A percentile compares a stretch with the other conserved stretches of the same genome.
phyloP scores from a whole-genome alignment of 2,329 filamentous ascomycete genomes.

The Neurospora crassa region DNA sequence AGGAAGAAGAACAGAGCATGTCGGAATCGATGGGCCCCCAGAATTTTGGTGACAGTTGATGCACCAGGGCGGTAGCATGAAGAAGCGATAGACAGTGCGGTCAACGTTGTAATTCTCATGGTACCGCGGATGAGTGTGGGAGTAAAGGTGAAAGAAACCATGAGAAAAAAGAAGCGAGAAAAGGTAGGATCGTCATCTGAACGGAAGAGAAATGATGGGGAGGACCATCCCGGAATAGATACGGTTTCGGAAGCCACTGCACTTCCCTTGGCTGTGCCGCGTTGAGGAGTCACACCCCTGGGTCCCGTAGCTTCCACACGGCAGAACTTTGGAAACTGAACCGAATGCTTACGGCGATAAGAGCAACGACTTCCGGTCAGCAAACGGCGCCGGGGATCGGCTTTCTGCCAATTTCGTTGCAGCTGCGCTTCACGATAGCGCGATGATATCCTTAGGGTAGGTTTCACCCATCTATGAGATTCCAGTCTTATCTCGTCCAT shows the following conservation, averaged over 20 bases:
- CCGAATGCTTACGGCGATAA: not conserved
- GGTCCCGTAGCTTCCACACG: not conserved
- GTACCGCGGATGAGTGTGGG: not conserved
- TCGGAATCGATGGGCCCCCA: not conserved
- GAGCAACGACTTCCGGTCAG: not conserved
- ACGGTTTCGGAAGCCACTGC: not conserved
- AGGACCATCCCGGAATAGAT: not conserved
- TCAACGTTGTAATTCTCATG: not conserved
- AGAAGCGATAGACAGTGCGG: not conserved
- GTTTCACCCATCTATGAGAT: not conserved
- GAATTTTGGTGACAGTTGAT: not conserved
- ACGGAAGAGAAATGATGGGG: not conserved
- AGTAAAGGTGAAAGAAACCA: not conserved
- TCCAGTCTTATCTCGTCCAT: not conserved
- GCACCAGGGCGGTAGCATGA: not conserved
- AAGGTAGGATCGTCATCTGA: not conserved
- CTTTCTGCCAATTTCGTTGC: not conserved
- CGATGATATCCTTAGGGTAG: no score
- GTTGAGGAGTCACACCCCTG: not conserved
- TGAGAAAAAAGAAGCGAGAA: not conserved
- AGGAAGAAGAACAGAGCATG: not conserved
- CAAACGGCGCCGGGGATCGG: not conserved
- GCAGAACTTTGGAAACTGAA: not conserved
- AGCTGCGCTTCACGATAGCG: not conserved
- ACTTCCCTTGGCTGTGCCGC: not conserved